Conservation (phyloP, 129 eudicot genomes). For the Silybum marianum region DNA sequence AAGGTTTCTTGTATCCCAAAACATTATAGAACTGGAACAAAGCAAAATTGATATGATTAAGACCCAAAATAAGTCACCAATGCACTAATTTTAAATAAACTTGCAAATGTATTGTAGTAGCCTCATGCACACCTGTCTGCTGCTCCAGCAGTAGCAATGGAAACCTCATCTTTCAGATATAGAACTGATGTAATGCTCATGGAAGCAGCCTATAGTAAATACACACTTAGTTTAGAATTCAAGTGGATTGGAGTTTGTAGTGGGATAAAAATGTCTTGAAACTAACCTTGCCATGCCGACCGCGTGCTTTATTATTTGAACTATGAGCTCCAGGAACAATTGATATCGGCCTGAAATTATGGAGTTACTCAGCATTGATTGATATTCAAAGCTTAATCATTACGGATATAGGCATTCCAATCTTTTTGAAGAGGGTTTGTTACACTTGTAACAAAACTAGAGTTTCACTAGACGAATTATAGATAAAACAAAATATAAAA, state of each 20-base stretch:
- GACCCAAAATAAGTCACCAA: too few species aligned
- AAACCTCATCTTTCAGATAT: slow-evolving; percentile 75
- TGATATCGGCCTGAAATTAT: slow-evolving; percentile 43
- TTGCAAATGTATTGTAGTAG: slow-evolving; percentile 1
- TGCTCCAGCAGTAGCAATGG: slow-evolving; percentile 96
- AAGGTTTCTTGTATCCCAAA: slow-evolving; percentile 83
- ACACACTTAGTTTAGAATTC: slow-evolving; percentile 9
- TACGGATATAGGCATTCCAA: neutral
- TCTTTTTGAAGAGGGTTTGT: neutral
- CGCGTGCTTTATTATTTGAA: slow-evolving; percentile 39
- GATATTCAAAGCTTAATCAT: neutral
- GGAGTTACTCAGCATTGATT: neutral
- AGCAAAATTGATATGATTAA: neutral
- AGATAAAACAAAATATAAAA: neutral
- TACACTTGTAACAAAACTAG: neutral
- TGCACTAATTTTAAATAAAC: neutral
- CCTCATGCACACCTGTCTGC: slow-evolving; percentile 65
- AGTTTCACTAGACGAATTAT: neutral
- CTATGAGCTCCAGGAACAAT: slow-evolving; percentile 58
- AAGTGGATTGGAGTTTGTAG: neutral
- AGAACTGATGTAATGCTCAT: slow-evolving; percentile 89
- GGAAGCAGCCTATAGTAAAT: slow-evolving; percentile 60
- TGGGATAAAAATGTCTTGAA: neutral
- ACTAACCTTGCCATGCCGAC: slow-evolving; percentile 70
- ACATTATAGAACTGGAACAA: slow-evolving; percentile 65